Percentiles rank a stretch among this genome's conserved stretches.
Evolutionary conservation across 495 filamentous ascomycete genomes (phyloP).

Genomic region (Aspergillus saccharolyticus): DNA sequence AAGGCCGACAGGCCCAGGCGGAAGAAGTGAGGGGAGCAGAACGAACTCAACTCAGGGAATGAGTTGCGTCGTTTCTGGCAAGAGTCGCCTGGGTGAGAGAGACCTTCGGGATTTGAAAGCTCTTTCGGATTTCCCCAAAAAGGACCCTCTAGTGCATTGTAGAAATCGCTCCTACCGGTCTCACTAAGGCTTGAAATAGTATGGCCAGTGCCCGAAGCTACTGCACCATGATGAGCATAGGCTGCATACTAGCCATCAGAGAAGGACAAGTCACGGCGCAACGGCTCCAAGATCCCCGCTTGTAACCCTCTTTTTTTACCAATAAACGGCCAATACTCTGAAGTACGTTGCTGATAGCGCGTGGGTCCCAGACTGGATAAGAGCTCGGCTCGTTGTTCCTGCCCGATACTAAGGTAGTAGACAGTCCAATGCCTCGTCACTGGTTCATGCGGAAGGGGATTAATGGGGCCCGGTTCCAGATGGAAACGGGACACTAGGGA

Average conservation of each 20-base stretch:
- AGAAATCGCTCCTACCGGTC: background rate
- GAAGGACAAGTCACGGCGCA: constrained; percentile 8
- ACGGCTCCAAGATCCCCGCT: constrained; percentile 5
- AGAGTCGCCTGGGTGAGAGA: background rate
- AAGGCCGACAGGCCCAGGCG: too few species aligned
- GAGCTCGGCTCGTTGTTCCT: background rate
- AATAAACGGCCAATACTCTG: background rate
- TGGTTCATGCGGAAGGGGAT: too few species aligned
- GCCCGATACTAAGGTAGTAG: background rate
- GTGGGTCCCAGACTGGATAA: background rate
- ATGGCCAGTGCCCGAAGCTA: constrained; percentile 4
- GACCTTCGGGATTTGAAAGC: background rate
- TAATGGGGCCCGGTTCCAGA: background rate
- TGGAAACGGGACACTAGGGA: background rate
- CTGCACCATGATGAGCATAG: constrained; percentile 8
- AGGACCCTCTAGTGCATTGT: background rate
- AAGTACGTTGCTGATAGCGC: background rate
- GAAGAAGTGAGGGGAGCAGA: background rate
- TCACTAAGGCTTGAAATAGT: constrained; percentile 1
- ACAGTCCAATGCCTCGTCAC: background rate
- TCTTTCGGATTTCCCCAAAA: background rate
- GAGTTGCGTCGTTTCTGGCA: background rate
- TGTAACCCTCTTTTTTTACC: background rate
- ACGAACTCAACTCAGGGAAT: background rate
- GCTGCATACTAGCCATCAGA: too few species aligned